Percentiles rank a stretch among this genome's conserved stretches.
Conservation (phyloP, 768 basidiomycete species). For the Amanita subjunquillea region DNA sequence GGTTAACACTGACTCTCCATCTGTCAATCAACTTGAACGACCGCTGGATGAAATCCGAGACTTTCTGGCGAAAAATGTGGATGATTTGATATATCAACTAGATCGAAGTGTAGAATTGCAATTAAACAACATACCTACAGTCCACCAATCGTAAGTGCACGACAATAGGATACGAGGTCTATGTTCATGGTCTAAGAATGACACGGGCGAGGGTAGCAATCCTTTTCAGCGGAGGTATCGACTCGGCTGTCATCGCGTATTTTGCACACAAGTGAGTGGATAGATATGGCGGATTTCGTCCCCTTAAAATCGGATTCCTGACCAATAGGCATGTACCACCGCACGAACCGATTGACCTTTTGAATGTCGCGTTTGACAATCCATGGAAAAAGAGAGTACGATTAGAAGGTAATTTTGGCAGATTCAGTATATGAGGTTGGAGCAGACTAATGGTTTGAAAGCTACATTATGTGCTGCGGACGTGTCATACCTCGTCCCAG, state of each 20-base stretch:
- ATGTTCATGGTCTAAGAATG: conserved; percentile 11
- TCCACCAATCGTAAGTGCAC: conserved; percentile 18
- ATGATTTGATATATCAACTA: conserved; percentile 43
- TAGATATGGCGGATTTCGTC: background rate
- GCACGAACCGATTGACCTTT: conserved; percentile 79
- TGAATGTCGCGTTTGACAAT: conserved; percentile 95
- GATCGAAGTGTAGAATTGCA: conserved; percentile 58
- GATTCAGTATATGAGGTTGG: conserved; percentile 28
- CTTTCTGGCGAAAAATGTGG: conserved; percentile 31
- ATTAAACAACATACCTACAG: conserved; percentile 58
- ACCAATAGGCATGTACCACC: conserved; percentile 52
- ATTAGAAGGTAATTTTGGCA: conserved; percentile 33
- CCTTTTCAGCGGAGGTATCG: conserved; percentile 94
- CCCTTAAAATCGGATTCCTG: background rate
- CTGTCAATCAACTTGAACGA: conserved; percentile 24
- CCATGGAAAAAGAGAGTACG: conserved; percentile 61
- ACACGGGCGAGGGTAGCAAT: conserved; percentile 61
- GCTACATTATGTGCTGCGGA: background rate
- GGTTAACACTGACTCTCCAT: conserved; percentile 24
- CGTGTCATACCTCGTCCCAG: conserved; percentile 70
- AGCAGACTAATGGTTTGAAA: conserved; percentile 9
- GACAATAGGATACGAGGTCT: background rate
- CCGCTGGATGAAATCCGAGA: conserved; percentile 31
- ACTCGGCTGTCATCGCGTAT: conserved; percentile 76
- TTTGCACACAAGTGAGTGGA: conserved; percentile 60